Evolutionary conservation across 257 asterid species (phyloP), one percentile per base, ranked within the genome.

Genomic region (Penstemon eatonii): DNA sequence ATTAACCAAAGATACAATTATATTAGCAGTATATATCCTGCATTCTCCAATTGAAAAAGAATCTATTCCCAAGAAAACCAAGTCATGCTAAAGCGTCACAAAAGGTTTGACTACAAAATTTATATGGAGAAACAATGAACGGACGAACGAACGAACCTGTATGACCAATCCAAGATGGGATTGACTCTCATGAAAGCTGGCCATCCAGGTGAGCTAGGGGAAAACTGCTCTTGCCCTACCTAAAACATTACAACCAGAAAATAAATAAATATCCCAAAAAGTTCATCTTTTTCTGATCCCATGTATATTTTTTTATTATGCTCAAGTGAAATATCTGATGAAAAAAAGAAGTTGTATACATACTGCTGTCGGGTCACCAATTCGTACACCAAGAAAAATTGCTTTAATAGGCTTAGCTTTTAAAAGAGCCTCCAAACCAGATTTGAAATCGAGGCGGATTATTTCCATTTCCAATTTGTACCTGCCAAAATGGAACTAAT

Each of bases 321-420:
- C 49, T 74, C 42, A 56, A 13, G 13, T 42, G 46, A 60, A 39
- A 49, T 75, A 11, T 63, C 18, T 54, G 15, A 67, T 25, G 54
- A 71, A 43, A 62, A 25, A 25, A 70, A 54, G 33, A 67, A 8
- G 39, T 37, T 51, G 64, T 42, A 25, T 44, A 73, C 49, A 59
- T 90, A 92, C 98, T 80, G 95, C 98, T 66, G 98, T 90, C 55
- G 97, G 97, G 75, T 92, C 97, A 55, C 98, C 97, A 55, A 86
- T 88, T 80, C 97, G 86, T 65, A 90, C 98, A 60, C 98, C 98
- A 56, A 90, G 96, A 72, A 88, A 90, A 82, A 92, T 85, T 60
- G 98, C 98, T 85, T 86, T 81, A 40, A 88, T 82, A 33, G 96
- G 96, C 43, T 81, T 83, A 41, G 87, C 83, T 72, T 82, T 90